Evolutionary conservation across 2,329 filamentous ascomycete species (phyloP), one percentile per base, ranked within the genome.

Genomic region (Aplosporella prunicola): DNA sequence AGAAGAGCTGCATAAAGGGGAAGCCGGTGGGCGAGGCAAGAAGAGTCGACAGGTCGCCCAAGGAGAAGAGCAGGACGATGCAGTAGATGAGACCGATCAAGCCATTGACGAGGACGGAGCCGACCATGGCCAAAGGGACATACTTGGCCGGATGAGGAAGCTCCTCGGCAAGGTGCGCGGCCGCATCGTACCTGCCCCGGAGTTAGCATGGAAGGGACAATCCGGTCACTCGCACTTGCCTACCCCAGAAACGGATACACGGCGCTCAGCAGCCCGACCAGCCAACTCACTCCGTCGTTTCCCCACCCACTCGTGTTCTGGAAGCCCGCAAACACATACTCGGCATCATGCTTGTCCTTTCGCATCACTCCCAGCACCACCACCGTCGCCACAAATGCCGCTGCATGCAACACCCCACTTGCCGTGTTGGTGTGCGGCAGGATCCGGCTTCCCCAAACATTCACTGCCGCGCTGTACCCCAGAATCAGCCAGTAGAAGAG

Each of bases 401-500:
- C 31, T 5, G 49, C 37, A 22, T 38, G 35, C 14, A 20, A 25
- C 17, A 14, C 13, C 43, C 45, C 45, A 2, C 49, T 48, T n/a
- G 48, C 40, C 14, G 53, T 33, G 33, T 66, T 67, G 1, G 56
- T 51, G 0, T 55, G 52, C 1, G 64, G 63, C 3, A 67, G 46
- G 1, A 60, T 34, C 16, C 45, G 57, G 0, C 53, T 51, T 0
- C 63, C 65, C 53, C 56, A 68, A 5, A 68, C 60, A 15, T 70
- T 70, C 20, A 67, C 39, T 0, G 45, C 45, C 5, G 58, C 44
- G 0, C 56, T 53, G 31, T 65, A 68, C 0, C 53, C 18, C 5
- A 68, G 41, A 0, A 68, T 45, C 2, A 60, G 53, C 64, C 66
- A 69, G 45, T 68, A 68, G 28, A 71, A 61, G 0, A 71, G 43